phyloP scores from a whole-genome alignment of 83 land plant species.

The Picea abies region DNA sequence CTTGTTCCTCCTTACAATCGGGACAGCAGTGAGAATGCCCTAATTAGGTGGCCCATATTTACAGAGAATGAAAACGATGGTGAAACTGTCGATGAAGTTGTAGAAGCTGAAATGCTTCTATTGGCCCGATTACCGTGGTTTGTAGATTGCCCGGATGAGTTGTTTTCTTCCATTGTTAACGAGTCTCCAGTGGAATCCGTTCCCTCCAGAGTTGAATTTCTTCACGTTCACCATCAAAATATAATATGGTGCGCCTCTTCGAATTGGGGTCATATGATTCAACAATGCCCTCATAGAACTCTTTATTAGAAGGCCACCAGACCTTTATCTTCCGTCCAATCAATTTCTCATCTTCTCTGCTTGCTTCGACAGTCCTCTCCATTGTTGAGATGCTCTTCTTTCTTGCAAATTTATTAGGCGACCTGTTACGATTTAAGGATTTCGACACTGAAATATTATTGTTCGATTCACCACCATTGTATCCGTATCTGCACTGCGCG shows the following conservation, averaged over 20 bases:
- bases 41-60: background rate
- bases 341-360: background rate
- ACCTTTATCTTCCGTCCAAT: conserved; percentile 9
- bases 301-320: conserved; percentile 9
- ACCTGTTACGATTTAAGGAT: no score
- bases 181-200: conserved; percentile 3
- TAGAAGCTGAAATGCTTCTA: background rate
- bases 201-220: no score
- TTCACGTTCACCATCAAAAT: no score
- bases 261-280: no score
- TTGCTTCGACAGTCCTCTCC: background rate
- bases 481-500: no score
- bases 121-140: background rate
- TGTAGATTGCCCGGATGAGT: background rate
- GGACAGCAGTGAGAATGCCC: background rate
- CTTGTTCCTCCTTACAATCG: conserved; percentile 9
- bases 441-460: no score
- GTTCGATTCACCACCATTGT: no score
- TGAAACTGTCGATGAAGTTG: background rate
- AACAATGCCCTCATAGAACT: background rate
- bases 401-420: background rate
- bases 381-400: background rate
- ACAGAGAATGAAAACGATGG: background rate
- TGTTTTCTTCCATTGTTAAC: background rate
- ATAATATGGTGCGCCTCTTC: no score